Percentiles rank a stretch among this genome's conserved stretches.
Conservation (phyloP, 129 eudicot species). For the Lactuca saligna region DNA sequence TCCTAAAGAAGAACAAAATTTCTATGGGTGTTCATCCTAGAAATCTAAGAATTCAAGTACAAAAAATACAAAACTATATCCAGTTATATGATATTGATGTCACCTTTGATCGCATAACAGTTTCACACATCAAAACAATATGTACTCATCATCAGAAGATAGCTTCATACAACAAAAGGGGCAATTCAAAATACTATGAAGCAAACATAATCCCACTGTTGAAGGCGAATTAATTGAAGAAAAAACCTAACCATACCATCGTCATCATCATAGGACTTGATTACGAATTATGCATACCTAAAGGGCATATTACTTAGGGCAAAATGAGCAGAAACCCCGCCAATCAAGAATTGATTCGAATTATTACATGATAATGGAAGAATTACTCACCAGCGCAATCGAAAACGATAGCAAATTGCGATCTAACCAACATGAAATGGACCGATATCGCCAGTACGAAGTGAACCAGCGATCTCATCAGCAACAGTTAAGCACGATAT, state of each 20-base stretch:
- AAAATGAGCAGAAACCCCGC: conserved; percentile 18
- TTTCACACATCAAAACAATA: too few relatives aligned
- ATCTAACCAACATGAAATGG: conserved; percentile 67
- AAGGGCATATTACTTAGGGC: neutral
- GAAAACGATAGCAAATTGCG: conserved; percentile 1
- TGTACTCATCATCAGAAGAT: too few relatives aligned
- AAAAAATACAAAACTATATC: too few relatives aligned
- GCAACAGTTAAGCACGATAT: conserved; percentile 69
- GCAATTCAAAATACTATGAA: too few relatives aligned
- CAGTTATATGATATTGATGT: too few relatives aligned
- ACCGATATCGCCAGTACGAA: conserved; percentile 78
- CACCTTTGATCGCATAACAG: too few relatives aligned
- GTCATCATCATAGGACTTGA: neutral
- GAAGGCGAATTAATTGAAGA: too few relatives aligned
- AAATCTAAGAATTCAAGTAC: too few relatives aligned
- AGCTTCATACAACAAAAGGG: too few relatives aligned
- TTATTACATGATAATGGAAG: neutral
- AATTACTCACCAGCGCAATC: conserved; percentile 17
- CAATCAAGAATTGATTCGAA: neutral
- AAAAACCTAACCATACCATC: neutral
- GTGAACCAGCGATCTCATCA: conserved; percentile 74
- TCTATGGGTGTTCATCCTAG: neutral
- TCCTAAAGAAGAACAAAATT: too few relatives aligned
- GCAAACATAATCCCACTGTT: too few relatives aligned
- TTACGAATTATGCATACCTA: neutral